A percentile compares a stretch with the other conserved stretches of the same genome.
phyloP scores from a whole-genome alignment of 2,329 filamentous ascomycete species.

The Aspergillus tanneri region DNA sequence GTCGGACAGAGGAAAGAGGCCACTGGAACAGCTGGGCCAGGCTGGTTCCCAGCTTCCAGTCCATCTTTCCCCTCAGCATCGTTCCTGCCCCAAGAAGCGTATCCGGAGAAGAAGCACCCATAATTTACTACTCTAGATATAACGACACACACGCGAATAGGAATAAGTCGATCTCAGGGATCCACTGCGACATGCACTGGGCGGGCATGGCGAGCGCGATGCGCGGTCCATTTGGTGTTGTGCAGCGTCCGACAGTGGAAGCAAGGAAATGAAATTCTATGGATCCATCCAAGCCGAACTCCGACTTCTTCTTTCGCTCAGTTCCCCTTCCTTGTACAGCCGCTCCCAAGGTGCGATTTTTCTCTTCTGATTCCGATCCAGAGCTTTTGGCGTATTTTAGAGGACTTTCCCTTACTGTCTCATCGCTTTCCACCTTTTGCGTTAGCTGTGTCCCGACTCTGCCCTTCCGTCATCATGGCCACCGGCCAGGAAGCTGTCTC shows the following conservation, averaged over 20 bases:
- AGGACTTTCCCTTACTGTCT: background rate
- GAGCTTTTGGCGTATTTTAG: background rate
- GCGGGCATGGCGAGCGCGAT: background rate
- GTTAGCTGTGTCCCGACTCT: background rate
- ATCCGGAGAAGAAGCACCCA: too few relatives aligned
- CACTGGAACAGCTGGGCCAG: background rate
- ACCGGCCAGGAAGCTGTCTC: conserved; percentile 40
- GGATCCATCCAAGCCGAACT: conserved; percentile 3
- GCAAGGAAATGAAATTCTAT: background rate
- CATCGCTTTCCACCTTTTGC: background rate
- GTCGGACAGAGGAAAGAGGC: conserved; percentile 18
- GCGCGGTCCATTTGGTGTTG: conserved; percentile 8
- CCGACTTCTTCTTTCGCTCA: conserved; percentile 2
- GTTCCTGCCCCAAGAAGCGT: conserved; percentile 1
- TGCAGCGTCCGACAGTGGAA: conserved; percentile 11
- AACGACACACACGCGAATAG: too few relatives aligned
- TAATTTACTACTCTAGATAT: too few relatives aligned
- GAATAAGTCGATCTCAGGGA: too few relatives aligned
- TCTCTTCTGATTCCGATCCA: background rate
- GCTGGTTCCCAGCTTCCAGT: background rate
- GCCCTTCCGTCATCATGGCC: conserved; percentile 32
- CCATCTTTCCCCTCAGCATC: background rate
- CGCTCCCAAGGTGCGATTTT: background rate
- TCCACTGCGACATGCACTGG: background rate
- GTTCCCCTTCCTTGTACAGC: background rate